phyloP scores from a whole-genome alignment of 2,329 filamentous ascomycete species.

The Epichloe sp. region DNA sequence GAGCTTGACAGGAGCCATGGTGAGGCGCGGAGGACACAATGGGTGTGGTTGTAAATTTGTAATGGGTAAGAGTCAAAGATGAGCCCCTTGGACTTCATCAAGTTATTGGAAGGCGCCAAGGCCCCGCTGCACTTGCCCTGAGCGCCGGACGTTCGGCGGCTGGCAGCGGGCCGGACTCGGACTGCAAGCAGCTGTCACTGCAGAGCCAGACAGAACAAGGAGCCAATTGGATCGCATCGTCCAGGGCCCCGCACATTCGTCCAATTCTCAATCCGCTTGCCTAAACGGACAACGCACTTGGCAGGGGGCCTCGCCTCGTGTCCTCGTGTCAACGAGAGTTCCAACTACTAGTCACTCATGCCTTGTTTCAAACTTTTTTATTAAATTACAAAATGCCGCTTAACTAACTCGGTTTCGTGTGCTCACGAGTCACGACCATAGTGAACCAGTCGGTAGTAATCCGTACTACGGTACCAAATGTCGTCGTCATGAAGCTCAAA shows the following conservation, averaged over 20 bases:
- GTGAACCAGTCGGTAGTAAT: no score
- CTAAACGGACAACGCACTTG: not conserved
- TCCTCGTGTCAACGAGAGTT: no score
- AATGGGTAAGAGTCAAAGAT: not conserved
- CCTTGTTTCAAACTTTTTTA: no score
- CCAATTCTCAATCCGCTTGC: constrained; percentile 2
- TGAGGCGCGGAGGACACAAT: not conserved
- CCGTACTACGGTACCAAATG: no score
- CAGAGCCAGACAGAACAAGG: no score
- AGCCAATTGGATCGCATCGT: no score
- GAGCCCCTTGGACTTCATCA: no score
- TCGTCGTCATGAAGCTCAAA: no score
- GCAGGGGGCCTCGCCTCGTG: not conserved
- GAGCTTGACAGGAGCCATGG: constrained; percentile 6
- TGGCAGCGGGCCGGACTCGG: constrained; percentile 2
- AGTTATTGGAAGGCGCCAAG: not conserved
- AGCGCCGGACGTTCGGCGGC: not conserved
- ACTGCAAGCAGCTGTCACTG: not conserved
- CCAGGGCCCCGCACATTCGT: not conserved
- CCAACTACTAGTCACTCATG: no score
- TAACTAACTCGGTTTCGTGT: no score
- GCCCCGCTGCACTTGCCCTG: not conserved
- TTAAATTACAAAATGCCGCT: no score
- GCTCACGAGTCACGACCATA: no score
- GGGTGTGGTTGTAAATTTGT: not conserved